A percentile compares a stretch with the other conserved stretches of the same genome.
phyloP scores from a whole-genome alignment of 805 yeast genomes.

The Jamesozyma hellenica region DNA sequence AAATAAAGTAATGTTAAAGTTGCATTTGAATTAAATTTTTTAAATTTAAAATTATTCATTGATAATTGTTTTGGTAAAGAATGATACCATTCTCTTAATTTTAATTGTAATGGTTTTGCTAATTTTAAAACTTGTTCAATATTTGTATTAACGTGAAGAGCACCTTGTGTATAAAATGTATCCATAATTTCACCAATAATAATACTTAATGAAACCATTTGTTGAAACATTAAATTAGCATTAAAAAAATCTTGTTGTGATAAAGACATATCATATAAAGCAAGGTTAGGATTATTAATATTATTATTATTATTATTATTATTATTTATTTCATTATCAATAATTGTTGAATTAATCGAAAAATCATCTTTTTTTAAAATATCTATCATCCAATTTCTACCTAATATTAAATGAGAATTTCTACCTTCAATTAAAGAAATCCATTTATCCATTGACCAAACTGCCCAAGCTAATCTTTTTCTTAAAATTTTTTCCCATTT shows the following conservation, averaged over 20 bases:
- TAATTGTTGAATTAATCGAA: conserved; percentile 47
- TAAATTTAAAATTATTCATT: conserved; percentile 48
- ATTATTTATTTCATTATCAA: background rate
- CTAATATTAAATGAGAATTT: conserved; percentile 69
- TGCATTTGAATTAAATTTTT: conserved; percentile 64
- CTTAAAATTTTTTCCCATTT: conserved; percentile 91
- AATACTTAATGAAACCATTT: conserved; percentile 53
- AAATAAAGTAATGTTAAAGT: conserved; percentile 76
- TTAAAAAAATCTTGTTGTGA: conserved; percentile 49
- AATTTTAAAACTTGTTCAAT: conserved; percentile 58
- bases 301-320: background rate
- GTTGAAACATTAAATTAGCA: conserved; percentile 60
- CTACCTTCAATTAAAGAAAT: conserved; percentile 68
- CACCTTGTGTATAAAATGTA: conserved; percentile 60
- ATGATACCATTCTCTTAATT: conserved; percentile 67
- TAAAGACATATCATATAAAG: conserved; percentile 23
- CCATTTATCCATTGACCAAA: conserved; percentile 89
- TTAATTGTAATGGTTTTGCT: conserved; percentile 76
- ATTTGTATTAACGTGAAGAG: conserved; percentile 44
- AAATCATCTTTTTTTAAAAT: conserved; percentile 62
- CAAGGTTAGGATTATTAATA: conserved; percentile 8
- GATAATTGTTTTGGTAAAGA: conserved; percentile 55
- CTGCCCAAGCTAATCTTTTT: conserved; percentile 90
- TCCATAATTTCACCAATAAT: conserved; percentile 65
- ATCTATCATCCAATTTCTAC: conserved; percentile 71